Percentiles rank a stretch among this genome's conserved stretches.
phyloP scores from a whole-genome alignment of 2,329 filamentous ascomycete species.

The Huntiella moniliformis region DNA sequence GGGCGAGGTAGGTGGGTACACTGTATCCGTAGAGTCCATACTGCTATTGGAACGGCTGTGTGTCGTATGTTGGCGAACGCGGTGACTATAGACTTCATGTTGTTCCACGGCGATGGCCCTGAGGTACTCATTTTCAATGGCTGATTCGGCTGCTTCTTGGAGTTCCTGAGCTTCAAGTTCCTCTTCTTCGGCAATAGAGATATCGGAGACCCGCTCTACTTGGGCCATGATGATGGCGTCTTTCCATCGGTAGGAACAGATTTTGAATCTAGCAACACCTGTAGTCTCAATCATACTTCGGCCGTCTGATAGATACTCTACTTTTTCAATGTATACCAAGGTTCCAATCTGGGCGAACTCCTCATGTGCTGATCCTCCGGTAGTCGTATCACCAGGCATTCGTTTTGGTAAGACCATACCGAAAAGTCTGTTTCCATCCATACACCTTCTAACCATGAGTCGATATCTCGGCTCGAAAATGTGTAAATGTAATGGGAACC shows the following conservation, averaged over 20 bases:
- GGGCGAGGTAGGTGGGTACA: not conserved
- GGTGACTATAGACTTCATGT: too few relatives aligned
- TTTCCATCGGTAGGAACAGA: conserved; percentile 41
- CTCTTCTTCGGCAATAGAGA: conserved; percentile 68
- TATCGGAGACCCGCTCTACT: conserved; percentile 60
- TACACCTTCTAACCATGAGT: conserved; percentile 65
- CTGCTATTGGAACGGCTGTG: not conserved
- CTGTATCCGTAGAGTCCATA: not conserved
- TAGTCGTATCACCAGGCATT: conserved; percentile 21
- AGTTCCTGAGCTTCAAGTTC: conserved; percentile 49
- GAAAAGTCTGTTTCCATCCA: conserved; percentile 58
- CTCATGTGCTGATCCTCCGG: conserved; percentile 15
- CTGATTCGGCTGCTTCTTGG: not conserved
- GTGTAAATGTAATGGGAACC: conserved; percentile 70
- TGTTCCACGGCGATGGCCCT: too few relatives aligned
- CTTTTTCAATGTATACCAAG: conserved; percentile 53
- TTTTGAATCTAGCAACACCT: conserved; percentile 58
- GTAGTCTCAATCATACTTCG: conserved; percentile 64
- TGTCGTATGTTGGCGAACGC: not conserved
- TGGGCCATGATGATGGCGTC: conserved; percentile 68
- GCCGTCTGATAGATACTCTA: conserved; percentile 58
- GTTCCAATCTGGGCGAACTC: conserved; percentile 60
- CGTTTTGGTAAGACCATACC: conserved; percentile 63
- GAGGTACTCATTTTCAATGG: too few relatives aligned
- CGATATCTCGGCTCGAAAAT: conserved; percentile 88